These are phyloP conservation scores for Amaranthus tricolor DNA, from an alignment of 179 eudicot species.

Conservation along the genomic window DNA sequence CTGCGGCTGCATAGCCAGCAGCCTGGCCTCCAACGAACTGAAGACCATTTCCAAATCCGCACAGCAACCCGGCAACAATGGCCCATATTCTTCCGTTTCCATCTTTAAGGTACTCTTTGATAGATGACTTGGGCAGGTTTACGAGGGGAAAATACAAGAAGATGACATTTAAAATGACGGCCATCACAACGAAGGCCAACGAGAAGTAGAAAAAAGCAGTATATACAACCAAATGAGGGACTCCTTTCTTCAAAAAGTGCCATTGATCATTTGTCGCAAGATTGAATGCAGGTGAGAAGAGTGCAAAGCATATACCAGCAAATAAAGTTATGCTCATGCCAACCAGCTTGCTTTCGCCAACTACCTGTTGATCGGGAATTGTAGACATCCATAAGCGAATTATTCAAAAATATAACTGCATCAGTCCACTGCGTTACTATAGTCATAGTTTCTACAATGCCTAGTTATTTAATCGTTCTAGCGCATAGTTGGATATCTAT, in stretches of 20 bases:
- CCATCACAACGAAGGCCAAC: constrained; percentile 64
- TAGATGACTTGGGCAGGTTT: constrained; percentile 59
- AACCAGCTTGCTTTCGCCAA: constrained; percentile 62
- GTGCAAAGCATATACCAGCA: constrained; percentile 79
- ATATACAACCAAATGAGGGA: constrained; percentile 43
- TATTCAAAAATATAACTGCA: background rate
- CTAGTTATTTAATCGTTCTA: background rate
- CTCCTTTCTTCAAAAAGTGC: constrained; percentile 46
- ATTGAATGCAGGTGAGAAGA: constrained; percentile 89
- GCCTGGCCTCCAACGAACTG: constrained; percentile 98
- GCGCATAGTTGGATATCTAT: constrained; percentile 3
- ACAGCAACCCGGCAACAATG: constrained; percentile 66
- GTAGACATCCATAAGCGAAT: background rate
- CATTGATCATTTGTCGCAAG: constrained; percentile 94
- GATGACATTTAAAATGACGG: constrained; percentile 54
- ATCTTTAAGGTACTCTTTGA: constrained; percentile 59
- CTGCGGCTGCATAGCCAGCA: constrained; percentile 96
- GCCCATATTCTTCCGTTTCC: constrained; percentile 90
- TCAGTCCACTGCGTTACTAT: background rate
- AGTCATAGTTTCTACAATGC: background rate
- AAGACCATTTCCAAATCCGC: constrained; percentile 89
- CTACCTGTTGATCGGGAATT: constrained; percentile 45
- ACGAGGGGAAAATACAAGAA: constrained; percentile 70
- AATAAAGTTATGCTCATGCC: constrained; percentile 80
- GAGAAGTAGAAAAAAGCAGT: constrained; percentile 69